Conservation (phyloP, 805 yeast species). For the Ogataea glucozyma region DNA sequence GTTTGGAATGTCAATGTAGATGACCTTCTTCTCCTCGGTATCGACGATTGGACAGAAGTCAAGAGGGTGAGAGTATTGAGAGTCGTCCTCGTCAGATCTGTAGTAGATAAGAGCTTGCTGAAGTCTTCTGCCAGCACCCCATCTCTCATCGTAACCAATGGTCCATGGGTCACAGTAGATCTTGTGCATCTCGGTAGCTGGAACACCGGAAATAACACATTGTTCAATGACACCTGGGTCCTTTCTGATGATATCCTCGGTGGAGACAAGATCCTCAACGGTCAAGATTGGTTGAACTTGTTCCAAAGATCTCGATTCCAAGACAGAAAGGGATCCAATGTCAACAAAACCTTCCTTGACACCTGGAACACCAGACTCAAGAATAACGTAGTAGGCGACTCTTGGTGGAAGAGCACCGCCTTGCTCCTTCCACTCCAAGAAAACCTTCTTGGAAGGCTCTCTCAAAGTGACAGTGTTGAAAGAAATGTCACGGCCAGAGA, state of each 20-base stretch:
- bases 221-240: conserved; percentile 74
- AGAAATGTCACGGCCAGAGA: conserved; percentile 44
- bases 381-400: conserved; percentile 63
- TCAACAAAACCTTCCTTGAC: conserved; percentile 73
- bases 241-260: conserved; percentile 66
- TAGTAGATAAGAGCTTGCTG: conserved; percentile 83
- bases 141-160: conserved; percentile 64
- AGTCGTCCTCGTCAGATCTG: conserved; percentile 74
- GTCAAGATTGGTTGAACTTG: conserved; percentile 78
- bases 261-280: conserved; percentile 60
- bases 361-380: conserved; percentile 59
- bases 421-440: conserved; percentile 63
- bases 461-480: conserved; percentile 71
- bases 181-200: conserved; percentile 59
- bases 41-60: conserved; percentile 84
- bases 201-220: conserved; percentile 68
- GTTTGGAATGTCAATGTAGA: conserved; percentile 73
- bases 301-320: conserved; percentile 48
- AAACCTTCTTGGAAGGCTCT: conserved; percentile 69
- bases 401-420: conserved; percentile 66
- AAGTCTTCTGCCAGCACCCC: conserved; percentile 73
- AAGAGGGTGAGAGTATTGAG: conserved; percentile 66
- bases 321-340: conserved; percentile 47
- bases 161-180: conserved; percentile 71
- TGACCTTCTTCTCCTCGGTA: conserved; percentile 65